These are phyloP conservation scores for Grosmannia huntii DNA, from an alignment of 2,329 filamentous ascomycete species.

Conservation along the genomic window DNA sequence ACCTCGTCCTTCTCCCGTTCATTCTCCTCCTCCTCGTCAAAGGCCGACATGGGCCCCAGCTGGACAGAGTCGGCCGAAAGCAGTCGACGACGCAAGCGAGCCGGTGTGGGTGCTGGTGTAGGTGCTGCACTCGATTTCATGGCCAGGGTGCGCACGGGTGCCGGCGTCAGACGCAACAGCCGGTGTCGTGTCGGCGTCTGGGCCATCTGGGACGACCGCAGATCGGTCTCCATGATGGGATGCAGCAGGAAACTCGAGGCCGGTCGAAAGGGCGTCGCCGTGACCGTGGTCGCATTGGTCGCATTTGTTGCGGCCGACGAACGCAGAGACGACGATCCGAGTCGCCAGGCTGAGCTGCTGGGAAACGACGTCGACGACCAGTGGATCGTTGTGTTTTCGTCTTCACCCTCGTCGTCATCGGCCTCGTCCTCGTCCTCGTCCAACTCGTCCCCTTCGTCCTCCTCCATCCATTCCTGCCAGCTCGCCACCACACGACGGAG, in stretches of 20 bases:
- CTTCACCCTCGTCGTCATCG: neutral
- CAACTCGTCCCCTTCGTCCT: neutral
- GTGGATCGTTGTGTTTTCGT: too few relatives aligned
- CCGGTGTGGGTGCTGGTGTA: neutral
- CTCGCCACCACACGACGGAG: conserved; percentile 8
- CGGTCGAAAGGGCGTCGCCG: neutral
- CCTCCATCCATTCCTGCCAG: conserved; percentile 6
- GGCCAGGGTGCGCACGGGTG: neutral
- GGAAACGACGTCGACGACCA: too few relatives aligned
- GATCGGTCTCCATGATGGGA: conserved; percentile 4
- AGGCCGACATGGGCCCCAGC: conserved; percentile 15
- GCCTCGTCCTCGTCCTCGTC: neutral
- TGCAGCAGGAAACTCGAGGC: conserved; percentile 2
- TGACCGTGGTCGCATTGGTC: neutral
- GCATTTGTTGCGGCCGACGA: neutral
- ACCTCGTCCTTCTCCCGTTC: neutral
- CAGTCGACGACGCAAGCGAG: conserved; percentile 9
- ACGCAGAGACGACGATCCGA: neutral
- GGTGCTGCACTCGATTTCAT: neutral
- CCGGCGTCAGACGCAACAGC: neutral
- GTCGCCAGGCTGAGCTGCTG: neutral
- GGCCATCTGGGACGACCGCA: neutral
- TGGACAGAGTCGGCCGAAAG: conserved; percentile 13
- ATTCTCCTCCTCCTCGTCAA: conserved; percentile 11
- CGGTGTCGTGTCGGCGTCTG: neutral